Evolutionary conservation across 2,329 filamentous ascomycete species (phyloP), one percentile per base, ranked within the genome.

Genomic region (Aureobasidium sp.): DNA sequence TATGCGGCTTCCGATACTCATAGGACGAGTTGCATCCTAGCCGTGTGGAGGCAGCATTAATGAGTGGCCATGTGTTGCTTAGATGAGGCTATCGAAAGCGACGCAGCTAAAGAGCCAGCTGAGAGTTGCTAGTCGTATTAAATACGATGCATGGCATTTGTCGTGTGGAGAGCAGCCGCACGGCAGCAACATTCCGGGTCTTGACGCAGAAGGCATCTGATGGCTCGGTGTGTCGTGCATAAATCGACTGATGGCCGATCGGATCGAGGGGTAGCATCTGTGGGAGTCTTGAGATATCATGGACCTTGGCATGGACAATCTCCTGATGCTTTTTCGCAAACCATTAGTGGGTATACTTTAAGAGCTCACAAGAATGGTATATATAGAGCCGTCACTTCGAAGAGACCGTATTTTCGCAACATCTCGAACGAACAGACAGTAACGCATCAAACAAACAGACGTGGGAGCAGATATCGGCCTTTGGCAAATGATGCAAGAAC

Each of bases 191-290:
- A 29, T 33, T 42, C 40, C n/a, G 15, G 17, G 19, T 31, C 53
- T 22, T 33, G 53, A 57, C 29, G 53, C 39, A 57, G n/a, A 39
- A 57, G 44, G 53, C 53, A 33, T 35, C 39, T 57, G 53, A 57
- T 35, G 6, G 4, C n/a, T 45, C 53, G 53, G 27, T n/a, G 31
- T 45, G 39, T 57, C n/a, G 39, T 57, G 53, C 53, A 57, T 57
- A 57, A 39, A n/a, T 54, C 52, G 35, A 54, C 22, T 54, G 52
- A 42, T 35, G 27, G 50, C 22, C n/a, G 50, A 27, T 40, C 22
- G 14, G 22, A 44, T 22, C 39, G 53, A 44, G 24, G 39, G 27
- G 53, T 35, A 33, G 17, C 17, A 45, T 33, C 37, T 57, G 53
- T 57, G 22, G 39, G 53, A 17, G 39, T 57, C 37, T 57, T 5